Evolutionary conservation across 2,329 filamentous ascomycete species (phyloP).

Genomic region (Calonectria henricotiae): DNA sequence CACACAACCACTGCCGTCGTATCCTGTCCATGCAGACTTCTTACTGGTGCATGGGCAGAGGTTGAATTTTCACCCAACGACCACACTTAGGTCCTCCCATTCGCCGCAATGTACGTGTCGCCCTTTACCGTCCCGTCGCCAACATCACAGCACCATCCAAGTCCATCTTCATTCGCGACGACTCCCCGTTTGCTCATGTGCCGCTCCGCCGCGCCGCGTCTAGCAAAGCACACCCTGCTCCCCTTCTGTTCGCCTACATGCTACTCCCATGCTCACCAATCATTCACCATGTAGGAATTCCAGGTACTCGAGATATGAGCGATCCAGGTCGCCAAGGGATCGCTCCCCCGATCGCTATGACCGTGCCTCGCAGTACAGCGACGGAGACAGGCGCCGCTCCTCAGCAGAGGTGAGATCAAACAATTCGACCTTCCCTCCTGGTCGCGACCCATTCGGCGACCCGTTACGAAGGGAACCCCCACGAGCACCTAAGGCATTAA

Average conservation of each 20-base stretch:
- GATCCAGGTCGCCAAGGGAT: conserved; percentile 78
- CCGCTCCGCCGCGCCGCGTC: conserved; percentile 1
- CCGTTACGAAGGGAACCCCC: conserved; percentile 79
- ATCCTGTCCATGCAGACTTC: conserved; percentile 30
- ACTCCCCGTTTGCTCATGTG: not conserved
- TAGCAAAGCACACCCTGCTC: not conserved
- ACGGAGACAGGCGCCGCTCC: conserved; percentile 81
- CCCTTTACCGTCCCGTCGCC: conserved; percentile 14
- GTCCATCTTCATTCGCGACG: conserved; percentile 11
- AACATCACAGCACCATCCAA: conserved; percentile 17
- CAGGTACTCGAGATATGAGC: conserved; percentile 73
- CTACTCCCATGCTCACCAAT: conserved; percentile 36
- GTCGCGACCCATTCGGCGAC: conserved; percentile 73
- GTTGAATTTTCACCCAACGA: conserved; percentile 32
- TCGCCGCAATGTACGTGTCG: conserved; percentile 48
- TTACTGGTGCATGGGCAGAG: conserved; percentile 45
- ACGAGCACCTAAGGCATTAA: conserved; percentile 84
- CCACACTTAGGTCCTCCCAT: conserved; percentile 39
- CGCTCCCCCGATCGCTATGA: conserved; percentile 80
- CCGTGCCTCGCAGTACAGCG: conserved; percentile 69
- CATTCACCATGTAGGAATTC: conserved; percentile 68
- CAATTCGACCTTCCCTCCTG: conserved; percentile 73
- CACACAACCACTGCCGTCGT: conserved; percentile 22
- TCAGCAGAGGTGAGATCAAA: conserved; percentile 72
- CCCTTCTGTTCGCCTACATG: not conserved